Evolutionary conservation across 78 protist genomes (phyloP).

Genomic region (Cyanophora paradoxa): DNA sequence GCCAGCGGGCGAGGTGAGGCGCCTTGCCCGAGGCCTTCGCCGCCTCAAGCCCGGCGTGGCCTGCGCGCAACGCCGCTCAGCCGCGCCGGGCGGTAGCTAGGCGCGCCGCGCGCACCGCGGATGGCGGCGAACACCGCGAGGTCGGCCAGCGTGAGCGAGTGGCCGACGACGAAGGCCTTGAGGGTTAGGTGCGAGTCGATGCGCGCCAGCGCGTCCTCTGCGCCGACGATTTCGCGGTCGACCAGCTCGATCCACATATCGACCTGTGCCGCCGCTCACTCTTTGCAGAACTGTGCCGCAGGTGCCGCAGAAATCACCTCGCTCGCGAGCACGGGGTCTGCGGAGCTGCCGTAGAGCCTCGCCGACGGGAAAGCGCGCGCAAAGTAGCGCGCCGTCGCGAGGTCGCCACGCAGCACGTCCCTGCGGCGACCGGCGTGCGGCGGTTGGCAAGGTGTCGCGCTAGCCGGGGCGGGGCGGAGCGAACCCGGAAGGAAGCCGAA

Average conservation of each 20-base stretch:
- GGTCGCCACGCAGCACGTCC: neutral
- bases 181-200: slow-evolving; percentile 8
- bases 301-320: neutral
- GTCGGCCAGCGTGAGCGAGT: slow-evolving; percentile 14
- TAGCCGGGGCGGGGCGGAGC: too few relatives aligned
- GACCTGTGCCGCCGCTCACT: neutral
- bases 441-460: too few relatives aligned
- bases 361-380: neutral
- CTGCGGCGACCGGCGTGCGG: too few relatives aligned
- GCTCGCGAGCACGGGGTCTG: neutral
- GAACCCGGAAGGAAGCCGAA: too few relatives aligned
- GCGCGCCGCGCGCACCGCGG: too few relatives aligned
- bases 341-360: neutral
- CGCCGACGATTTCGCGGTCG: neutral
- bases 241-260: neutral
- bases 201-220: neutral
- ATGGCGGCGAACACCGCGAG: neutral
- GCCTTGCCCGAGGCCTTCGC: too few relatives aligned
- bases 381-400: neutral
- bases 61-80: neutral
- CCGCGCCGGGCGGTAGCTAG: neutral
- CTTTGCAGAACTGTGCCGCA: neutral
- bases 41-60: neutral
- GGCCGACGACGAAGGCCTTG: slow-evolving; percentile 14
- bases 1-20: neutral